A percentile compares a stretch with the other conserved stretches of the same genome.
Conservation (phyloP, 306 rosid species). For the Crataegus laevigata region DNA sequence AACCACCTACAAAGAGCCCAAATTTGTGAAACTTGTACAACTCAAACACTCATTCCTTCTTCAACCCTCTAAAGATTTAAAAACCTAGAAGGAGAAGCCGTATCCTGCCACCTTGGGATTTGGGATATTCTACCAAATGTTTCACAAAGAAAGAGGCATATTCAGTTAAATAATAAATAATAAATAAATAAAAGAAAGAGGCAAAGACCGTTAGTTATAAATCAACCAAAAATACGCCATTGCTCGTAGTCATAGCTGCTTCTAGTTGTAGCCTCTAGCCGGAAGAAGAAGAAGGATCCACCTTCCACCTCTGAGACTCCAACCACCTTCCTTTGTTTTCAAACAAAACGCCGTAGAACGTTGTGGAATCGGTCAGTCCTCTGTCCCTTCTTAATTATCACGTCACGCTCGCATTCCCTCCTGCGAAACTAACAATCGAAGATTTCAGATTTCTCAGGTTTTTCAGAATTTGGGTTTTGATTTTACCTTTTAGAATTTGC, state of each 20-base stretch:
- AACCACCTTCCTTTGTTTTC: not conserved
- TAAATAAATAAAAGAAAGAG: not conserved
- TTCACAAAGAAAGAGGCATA: slow-evolving; percentile 13
- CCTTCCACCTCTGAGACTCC: not conserved
- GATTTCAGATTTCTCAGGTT: not conserved
- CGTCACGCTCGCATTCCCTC: not conserved
- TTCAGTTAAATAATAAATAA: slow-evolving; percentile 1
- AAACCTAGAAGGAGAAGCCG: not conserved
- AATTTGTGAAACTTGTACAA: not conserved
- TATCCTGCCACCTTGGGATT: not conserved
- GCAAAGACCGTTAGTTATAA: slow-evolving; percentile 29
- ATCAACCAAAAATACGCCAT: not conserved
- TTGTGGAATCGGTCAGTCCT: not conserved
- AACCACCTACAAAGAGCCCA: not conserved
- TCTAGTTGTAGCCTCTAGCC: not conserved
- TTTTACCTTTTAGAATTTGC: not conserved
- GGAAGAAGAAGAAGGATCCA: not conserved
- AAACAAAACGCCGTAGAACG: not conserved
- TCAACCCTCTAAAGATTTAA: not conserved
- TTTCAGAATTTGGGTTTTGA: not conserved
- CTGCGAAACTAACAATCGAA: not conserved
- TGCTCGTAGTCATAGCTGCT: not conserved
- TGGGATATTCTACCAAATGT: slow-evolving; percentile 23
- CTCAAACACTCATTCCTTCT: not conserved
- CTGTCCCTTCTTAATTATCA: not conserved